Base-by-base conservation (phyloP, 257 asterid species). In the Petrea volubilis region DNA sequence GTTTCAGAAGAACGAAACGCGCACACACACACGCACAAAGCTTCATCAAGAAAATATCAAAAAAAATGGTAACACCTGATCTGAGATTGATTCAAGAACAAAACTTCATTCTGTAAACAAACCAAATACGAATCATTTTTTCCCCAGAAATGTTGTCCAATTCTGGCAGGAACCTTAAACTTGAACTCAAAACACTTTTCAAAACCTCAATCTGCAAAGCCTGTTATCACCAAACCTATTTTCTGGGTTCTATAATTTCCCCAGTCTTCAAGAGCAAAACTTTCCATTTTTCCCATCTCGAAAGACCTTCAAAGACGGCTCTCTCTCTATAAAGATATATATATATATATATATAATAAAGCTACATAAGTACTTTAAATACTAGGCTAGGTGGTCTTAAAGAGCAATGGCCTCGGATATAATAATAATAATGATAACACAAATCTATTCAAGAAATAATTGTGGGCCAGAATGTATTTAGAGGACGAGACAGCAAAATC, bases 401-500 rank as follows among this genome's bases (percentile, higher is more conserved):
- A 17, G 21, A 40, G 27, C 18, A 14, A 27, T 44, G 15, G 13
- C 3, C 31, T 17, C 14, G 43, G 43, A 7, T 38, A 12, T n/a
- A 44, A 36, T 21, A 34, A 18, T 34, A 17, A 21, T 34, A 9
- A n/a, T 17, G 34, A 6, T 13, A 25, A 7, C 13, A 18, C 23
- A 29, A 68, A 51, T 50, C 15, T 28, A 41, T 18, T 60, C n/a
- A 71, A 29, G 43, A 29, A 58, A 23, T 4, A 10, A 68, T 3
- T 2, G 41, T 52, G 76, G 66, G 69, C 73, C 76, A 72, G 20
- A 5, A 13, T 67, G 71, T 33, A n/a, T 47, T 34, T 6, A 36
- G 24, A 63, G 18, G 7, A 27, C 5, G n/a, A 65, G 66, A 77
- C 77, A 70, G 67, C 59, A 76, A 40, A 56, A 70, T 70, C 64